Base-by-base conservation (phyloP, 2,329 filamentous ascomycete species). In the Monosporascus sp. region DNA sequence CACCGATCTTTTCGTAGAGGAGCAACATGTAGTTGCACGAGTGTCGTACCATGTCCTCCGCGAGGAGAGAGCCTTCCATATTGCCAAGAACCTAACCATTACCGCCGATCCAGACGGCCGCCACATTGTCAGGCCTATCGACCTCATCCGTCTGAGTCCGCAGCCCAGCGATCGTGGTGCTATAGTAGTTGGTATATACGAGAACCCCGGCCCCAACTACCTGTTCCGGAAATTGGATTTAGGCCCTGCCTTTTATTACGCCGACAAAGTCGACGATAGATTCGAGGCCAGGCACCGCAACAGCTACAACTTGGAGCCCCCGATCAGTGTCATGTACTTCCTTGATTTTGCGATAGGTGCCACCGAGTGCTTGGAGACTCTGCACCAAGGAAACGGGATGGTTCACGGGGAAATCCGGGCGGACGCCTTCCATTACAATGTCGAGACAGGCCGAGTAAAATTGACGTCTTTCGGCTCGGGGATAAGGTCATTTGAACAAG, bases 341-440 rank as follows among this genome's bases (percentile, higher is more conserved):
- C 79, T 97, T 27, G 88, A 96, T 64, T 97, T 97, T 66, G 93
- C 92, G 31, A 90, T 96, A 54, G 92, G 92, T 24, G 89, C 92
- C 1, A 84, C 88, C 6, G 84, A 95, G 69, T 95, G 90, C 66
- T 73, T 96, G 48, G 92, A 97, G 69, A 85, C 95, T 47, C 74
- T 97, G n/a, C 93, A 97, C 64, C 91, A 97, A 70, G 86, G 88
- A 8, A 83, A 93, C 54, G 87, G 90, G 56, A 84, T 91, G 53
- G 87, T 96, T 1, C 93, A 97, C 63, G 93, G 93, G 45, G 93
- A 97, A 71, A 86, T 97, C 49, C 83, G 93, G 27, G 89, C 86
- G 5, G 93, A 97, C 70, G 88, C 91, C 1, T 97, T 97, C 65
- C 91, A 97, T 67, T 96, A 90, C 75, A 88, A 89, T 62, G 67